A percentile compares a stretch with the other conserved stretches of the same genome.
Evolutionary conservation across 2,329 filamentous ascomycete species (phyloP).

Genomic region (Coniochaeta hoffmannii): DNA sequence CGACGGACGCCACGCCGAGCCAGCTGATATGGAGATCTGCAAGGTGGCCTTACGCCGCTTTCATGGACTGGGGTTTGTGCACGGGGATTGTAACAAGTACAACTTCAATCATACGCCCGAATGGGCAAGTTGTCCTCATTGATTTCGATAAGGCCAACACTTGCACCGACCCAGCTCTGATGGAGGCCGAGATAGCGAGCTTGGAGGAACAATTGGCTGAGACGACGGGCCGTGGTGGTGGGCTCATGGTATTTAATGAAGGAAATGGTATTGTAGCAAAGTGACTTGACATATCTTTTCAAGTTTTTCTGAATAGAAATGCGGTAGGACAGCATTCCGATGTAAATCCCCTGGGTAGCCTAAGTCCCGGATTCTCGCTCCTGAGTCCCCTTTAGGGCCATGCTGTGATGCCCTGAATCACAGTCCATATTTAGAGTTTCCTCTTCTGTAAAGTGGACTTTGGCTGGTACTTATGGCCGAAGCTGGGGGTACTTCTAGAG

Average conservation of each 20-base stretch:
- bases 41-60: conserved; percentile 6
- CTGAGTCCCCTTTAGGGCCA: no score
- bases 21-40: conserved; percentile 8
- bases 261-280: no score
- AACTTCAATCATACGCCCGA: conserved; percentile 4
- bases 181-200: not conserved
- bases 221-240: conserved; percentile 1
- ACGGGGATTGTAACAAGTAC: conserved; percentile 4
- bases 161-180: not conserved
- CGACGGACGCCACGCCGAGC: conserved; percentile 2
- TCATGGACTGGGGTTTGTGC: conserved; percentile 6
- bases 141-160: not conserved
- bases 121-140: conserved; percentile 2
- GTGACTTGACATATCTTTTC: no score
- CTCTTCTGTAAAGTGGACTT: not conserved
- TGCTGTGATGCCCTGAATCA: no score
- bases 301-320: no score
- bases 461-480: conserved; percentile 1
- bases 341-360: no score
- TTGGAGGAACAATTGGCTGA: not conserved
- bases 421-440: no score
- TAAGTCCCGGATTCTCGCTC: no score
- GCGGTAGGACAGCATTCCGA: no score
- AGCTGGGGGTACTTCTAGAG: no score
- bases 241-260: not conserved